Base-by-base conservation (phyloP, 2,329 filamentous ascomycete genomes). In the Aaosphaeria arxii region DNA sequence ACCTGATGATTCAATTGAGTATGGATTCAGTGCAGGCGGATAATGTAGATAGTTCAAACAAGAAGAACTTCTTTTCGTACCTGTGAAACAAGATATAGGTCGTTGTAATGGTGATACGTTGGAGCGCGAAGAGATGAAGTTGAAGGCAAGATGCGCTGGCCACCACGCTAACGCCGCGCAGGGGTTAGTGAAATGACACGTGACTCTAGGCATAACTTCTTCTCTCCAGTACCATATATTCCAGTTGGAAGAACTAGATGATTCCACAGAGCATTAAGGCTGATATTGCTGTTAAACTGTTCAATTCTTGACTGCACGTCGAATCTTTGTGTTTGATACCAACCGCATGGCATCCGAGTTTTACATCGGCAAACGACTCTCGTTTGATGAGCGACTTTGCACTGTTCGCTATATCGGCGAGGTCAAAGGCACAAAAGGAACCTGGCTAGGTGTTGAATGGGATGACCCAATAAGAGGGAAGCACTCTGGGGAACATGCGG, bases 391-490 rank as follows among this genome's bases (percentile, higher is more conserved):
- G 31, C 83, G 84, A 17, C 73, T 88, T 39, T 96, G 91, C 71
- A 97, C 92, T 1, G 80, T 97, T 49, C 85, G 90, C 52, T 97
- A 91, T 65, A 73, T 88, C 52, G 94, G 94, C 40, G 70, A 80
- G 32, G 87, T 97, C 6, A 78, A 82, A 44, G 88, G 87, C 57
- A 91, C 90, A 6, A 78, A 81, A 40, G 89, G 90, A 43, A 77
- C 80, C 53, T 97, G 92, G 91, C 80, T 97, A 32, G 94, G 94
- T 42, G 89, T 97, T 42, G 94, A 99, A 79, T 99, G 94, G 94
- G 92, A 97, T 71, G 89, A 96, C 68, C 76, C 85, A 48, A 79
- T 77, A 35, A 81, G 91, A 61, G 94, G 94, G 52, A 97, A 96
- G 75, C 91, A 99, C 71, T 83, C 92, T 62, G 94, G 94, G 50